Percentiles rank a stretch among this genome's conserved stretches.
Evolutionary conservation across 2,329 filamentous ascomycete species (phyloP).

Genomic region (Fusarium graminum): DNA sequence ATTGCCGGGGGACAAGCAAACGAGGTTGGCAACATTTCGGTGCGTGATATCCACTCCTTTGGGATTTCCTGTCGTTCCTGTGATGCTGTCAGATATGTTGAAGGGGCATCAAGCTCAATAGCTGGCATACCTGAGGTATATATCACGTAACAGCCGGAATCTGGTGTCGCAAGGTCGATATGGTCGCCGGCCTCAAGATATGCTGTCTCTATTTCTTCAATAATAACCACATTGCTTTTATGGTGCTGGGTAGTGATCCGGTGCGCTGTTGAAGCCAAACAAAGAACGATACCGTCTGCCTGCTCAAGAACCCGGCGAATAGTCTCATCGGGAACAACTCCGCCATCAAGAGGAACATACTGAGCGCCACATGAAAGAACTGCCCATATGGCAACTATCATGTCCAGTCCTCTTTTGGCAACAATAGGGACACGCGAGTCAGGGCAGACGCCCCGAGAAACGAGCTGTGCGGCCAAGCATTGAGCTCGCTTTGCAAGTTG

Average conservation of each 20-base stretch:
- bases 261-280: constrained; percentile 57
- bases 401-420: constrained; percentile 67
- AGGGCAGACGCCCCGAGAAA: constrained; percentile 56
- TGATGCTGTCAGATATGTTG: constrained; percentile 7
- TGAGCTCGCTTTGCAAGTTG: constrained; percentile 60
- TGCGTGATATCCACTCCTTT: constrained; percentile 72
- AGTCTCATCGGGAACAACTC: constrained; percentile 62
- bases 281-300: constrained; percentile 62
- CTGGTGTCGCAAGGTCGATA: constrained; percentile 53
- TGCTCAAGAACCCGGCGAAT: constrained; percentile 64
- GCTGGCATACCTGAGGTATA: constrained; percentile 64
- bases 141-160: constrained; percentile 62
- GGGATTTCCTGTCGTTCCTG: constrained; percentile 67
- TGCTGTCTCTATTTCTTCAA: constrained; percentile 46
- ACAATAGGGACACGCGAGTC: constrained; percentile 66
- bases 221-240: constrained; percentile 44
- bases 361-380: constrained; percentile 69
- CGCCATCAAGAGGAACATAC: constrained; percentile 71
- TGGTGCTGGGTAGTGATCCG: constrained; percentile 51
- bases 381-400: constrained; percentile 69
- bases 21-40: constrained; percentile 65
- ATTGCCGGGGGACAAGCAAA: constrained; percentile 64
- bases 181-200: constrained; percentile 23
- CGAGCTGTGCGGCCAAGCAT: constrained; percentile 57
- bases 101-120: background rate